Evolutionary conservation across 2,329 filamentous ascomycete genomes (phyloP), one percentile per base, ranked within the genome.

Genomic region (Rosellinia necatrix): DNA sequence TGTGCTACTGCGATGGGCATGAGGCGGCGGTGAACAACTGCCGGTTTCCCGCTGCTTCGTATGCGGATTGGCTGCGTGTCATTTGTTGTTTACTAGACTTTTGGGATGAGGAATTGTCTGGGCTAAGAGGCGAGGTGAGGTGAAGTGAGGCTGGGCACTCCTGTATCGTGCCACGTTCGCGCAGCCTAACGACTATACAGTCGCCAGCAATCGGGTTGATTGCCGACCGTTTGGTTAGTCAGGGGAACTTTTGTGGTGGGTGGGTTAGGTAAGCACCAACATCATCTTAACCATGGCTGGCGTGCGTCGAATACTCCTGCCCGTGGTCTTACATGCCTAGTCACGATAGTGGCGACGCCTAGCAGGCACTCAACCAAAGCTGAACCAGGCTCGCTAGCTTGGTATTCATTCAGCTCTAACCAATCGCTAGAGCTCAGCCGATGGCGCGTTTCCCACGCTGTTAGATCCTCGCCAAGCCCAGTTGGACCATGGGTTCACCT

Each of bases 191-290:
- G 35, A 47, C 34, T n/a, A 8, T 15, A 49, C 46, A 27, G 51
- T 25, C 13, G 42, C 53, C 35, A 43, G 41, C 49, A 54, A 57
- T 57, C 53, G 53, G 49, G 49, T 38, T 15, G 30, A 35, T 47
- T 44, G 37, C 53, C 41, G 49, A 43, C 42, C 41, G 53, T 53
- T 54, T 60, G 46, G 53, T 8, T 30, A 43, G 32, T 44, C 13
- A 27, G 30, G 3, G 34, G 40, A 27, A 21, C 15, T 43, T 41
- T 48, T 49, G 44, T 44, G 44, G 32, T 40, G 25, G 21, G 13
- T 60, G 58, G 58, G 58, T 60, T 58, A 54, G 58, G 58, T 53
- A 58, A 58, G 49, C 49, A 50, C 6, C 47, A 38, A 46, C 37
- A 7, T 30, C 32, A 54, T 48, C 21, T 24, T 12, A 34, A 41